These are phyloP conservation scores for Hypoxylon lienhwacheense DNA, from an alignment of 495 filamentous ascomycete species.

Conservation along the genomic window DNA sequence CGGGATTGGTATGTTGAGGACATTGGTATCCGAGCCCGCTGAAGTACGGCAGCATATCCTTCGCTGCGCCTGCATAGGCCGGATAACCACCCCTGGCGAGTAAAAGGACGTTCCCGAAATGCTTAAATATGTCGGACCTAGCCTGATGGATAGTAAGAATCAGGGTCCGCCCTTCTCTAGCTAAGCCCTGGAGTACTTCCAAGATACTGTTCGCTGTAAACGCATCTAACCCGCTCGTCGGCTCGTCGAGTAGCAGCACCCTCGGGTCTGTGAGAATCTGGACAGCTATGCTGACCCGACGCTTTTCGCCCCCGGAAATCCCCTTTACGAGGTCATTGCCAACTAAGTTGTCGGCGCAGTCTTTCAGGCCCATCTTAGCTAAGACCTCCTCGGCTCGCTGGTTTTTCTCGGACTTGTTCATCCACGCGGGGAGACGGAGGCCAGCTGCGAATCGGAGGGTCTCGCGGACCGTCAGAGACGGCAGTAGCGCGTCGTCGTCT, in stretches of 20 bases:
- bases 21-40: slow-evolving; percentile 60
- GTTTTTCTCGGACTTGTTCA: slow-evolving; percentile 65
- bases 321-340: slow-evolving; percentile 72
- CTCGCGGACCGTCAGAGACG: slow-evolving; percentile 73
- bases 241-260: slow-evolving; percentile 71
- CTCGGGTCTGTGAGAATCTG: slow-evolving; percentile 74
- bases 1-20: slow-evolving; percentile 68
- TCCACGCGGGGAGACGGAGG: slow-evolving; percentile 66
- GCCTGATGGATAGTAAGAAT: slow-evolving; percentile 77
- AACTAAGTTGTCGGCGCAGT: slow-evolving; percentile 74
- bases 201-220: slow-evolving; percentile 77
- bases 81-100: slow-evolving; percentile 67
- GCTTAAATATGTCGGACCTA: slow-evolving; percentile 68
- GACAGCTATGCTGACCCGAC: slow-evolving; percentile 72
- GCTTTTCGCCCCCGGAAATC: slow-evolving; percentile 76
- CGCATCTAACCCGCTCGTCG: slow-evolving; percentile 73
- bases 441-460: slow-evolving; percentile 69
- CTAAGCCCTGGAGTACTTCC: slow-evolving; percentile 66
- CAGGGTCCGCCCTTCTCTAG: slow-evolving; percentile 71
- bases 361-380: slow-evolving; percentile 72
- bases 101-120: slow-evolving; percentile 70
- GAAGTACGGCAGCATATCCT: slow-evolving; percentile 69
- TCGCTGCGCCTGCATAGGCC: slow-evolving; percentile 66
- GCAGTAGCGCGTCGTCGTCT: slow-evolving; percentile 72
- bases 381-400: slow-evolving; percentile 69